Evolutionary conservation across 2,329 filamentous ascomycete species (phyloP).

Genomic region (Cladophialophora carrionii): DNA sequence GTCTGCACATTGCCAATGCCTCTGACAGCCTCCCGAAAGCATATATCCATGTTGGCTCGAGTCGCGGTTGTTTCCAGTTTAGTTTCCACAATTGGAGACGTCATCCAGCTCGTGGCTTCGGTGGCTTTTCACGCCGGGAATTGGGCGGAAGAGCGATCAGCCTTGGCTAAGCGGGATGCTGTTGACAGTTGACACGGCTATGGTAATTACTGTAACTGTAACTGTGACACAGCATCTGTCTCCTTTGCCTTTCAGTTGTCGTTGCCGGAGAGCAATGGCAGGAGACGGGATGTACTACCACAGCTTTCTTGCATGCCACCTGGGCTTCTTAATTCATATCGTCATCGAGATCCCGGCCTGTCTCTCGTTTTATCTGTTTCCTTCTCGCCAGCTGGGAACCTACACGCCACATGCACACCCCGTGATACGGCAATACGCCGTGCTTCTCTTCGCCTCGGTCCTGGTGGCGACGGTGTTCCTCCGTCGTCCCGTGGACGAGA

Average conservation of each 20-base stretch:
- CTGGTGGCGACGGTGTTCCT: slow-evolving; percentile 44
- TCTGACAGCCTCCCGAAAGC: neutral
- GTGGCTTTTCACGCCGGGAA: slow-evolving; percentile 1
- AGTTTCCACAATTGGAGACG: slow-evolving; percentile 4
- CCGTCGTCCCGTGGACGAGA: slow-evolving; percentile 39
- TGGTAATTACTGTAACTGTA: no score
- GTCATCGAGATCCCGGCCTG: slow-evolving; percentile 45
- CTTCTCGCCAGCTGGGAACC: slow-evolving; percentile 40
- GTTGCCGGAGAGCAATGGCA: neutral
- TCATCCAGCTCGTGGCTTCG: neutral
- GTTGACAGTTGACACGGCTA: no score
- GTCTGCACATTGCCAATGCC: neutral
- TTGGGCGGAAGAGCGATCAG: slow-evolving; percentile 20
- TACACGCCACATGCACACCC: slow-evolving; percentile 44
- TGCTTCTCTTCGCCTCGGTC: slow-evolving; percentile 43
- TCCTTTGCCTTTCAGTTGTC: neutral
- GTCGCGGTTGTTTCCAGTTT: slow-evolving; percentile 3
- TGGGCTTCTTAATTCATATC: slow-evolving; percentile 42
- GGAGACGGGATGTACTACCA: neutral
- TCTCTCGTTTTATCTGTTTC: slow-evolving; percentile 45
- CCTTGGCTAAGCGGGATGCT: neutral
- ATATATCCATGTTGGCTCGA: neutral
- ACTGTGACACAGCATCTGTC: neutral
- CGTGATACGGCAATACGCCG: slow-evolving; percentile 47
- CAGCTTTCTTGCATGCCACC: slow-evolving; percentile 15